Evolutionary conservation across 2,329 filamentous ascomycete species (phyloP).

Genomic region (Rhynchosporium agropyri): DNA sequence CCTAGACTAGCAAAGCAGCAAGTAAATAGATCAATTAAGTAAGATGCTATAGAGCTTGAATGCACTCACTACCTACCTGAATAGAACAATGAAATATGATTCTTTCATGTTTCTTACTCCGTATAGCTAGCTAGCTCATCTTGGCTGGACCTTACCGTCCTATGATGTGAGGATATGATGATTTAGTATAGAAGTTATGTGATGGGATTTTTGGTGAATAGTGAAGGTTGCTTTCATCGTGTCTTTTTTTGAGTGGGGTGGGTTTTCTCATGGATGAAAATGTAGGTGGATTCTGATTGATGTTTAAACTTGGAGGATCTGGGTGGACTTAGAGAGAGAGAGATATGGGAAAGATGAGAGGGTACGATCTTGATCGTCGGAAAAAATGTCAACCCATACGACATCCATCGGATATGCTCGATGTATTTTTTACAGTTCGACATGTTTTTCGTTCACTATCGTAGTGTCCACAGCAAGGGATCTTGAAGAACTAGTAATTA

Average conservation of each 20-base stretch:
- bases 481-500: neutral
- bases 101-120: neutral
- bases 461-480: neutral
- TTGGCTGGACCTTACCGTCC: slow-evolving; percentile 1
- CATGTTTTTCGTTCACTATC: neutral
- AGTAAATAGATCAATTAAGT: neutral
- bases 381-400: no score
- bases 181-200: no score
- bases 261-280: no score
- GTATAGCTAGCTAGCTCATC: no score
- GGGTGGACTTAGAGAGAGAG: no score
- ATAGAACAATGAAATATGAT: neutral
- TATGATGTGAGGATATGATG: neutral
- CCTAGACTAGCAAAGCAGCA: neutral
- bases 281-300: no score
- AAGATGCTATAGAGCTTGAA: no score
- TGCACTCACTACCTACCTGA: neutral
- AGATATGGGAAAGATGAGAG: no score
- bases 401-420: neutral
- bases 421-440: neutral
- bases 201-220: neutral
- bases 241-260: no score
- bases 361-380: no score
- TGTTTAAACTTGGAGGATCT: no score
- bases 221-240: no score